Conservation (phyloP, 2,329 filamentous ascomycete genomes). For the Aspergillus tanneri region DNA sequence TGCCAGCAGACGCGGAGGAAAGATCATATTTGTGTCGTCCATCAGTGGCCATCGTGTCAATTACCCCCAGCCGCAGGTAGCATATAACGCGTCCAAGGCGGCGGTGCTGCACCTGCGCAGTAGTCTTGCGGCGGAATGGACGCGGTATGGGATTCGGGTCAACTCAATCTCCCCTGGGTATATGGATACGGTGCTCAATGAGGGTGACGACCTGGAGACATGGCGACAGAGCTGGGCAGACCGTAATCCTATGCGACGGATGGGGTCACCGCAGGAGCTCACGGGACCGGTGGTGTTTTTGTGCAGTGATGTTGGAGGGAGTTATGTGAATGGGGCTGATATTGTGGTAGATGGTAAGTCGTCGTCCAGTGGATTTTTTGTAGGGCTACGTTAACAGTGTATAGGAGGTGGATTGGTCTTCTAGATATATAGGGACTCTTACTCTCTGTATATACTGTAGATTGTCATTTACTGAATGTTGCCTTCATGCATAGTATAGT, state of each 20-base stretch:
- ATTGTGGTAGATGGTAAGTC: conserved; percentile 60
- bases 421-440: background rate
- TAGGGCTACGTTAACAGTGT: background rate
- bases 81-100: conserved; percentile 71
- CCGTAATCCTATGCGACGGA: conserved; percentile 62
- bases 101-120: conserved; percentile 63
- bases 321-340: conserved; percentile 68
- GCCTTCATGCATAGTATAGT: no score
- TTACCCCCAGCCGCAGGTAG: conserved; percentile 67
- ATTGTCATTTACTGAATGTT: no score
- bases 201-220: conserved; percentile 57
- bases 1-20: conserved; percentile 52
- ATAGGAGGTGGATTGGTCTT: conserved; percentile 3
- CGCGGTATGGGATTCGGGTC: conserved; percentile 65
- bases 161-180: conserved; percentile 72
- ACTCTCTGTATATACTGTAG: no score
- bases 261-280: conserved; percentile 63
- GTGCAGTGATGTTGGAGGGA: conserved; percentile 57
- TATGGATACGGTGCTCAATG: conserved; percentile 73
- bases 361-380: background rate
- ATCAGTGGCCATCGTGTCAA: conserved; percentile 69
- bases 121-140: conserved; percentile 71
- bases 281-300: conserved; percentile 62
- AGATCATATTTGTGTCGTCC: conserved; percentile 65
- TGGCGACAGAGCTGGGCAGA: conserved; percentile 57